Evolutionary conservation across 2,329 filamentous ascomycete species (phyloP), one percentile per base, ranked within the genome.

Genomic region (Cordyceps sp.): DNA sequence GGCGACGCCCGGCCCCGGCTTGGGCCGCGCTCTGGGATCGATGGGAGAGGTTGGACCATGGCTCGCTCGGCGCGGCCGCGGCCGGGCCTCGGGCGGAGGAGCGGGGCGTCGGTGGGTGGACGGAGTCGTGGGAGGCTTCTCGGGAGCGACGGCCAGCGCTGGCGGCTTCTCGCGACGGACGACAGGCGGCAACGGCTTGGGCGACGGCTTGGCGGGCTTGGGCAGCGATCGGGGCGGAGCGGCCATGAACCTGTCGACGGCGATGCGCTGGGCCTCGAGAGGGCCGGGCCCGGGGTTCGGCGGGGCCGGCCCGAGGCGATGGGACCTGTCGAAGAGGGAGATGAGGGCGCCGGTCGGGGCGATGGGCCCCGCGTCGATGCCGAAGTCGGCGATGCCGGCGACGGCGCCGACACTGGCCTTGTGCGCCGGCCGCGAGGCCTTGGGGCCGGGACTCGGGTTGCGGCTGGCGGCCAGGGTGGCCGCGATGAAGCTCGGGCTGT

Each of bases 281-380:
- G 29, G 7, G 12, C 21, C 26, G 12, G 6, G 5, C 6, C 23
- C 16, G 10, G 10, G 13, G 4, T 30, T 37, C 37, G 16, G 29
- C 33, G 6, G 42, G 41, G 3, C 41, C 40, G 28, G 39, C 39
- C 35, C 33, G 42, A 5, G 41, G 42, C 27, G 42, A 43, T 15
- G 36, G 2, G 20, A 13, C 20, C 22, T 58, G 52, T 85, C 78
- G 41, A 83, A 83, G 55, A 81, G 63, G 25, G 68, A 68, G 33
- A 83, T 75, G 15, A 83, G 58, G 5, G 73, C 68, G 4, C 61
- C 70, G 1, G 77, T 76, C 0, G 77, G 64, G 17, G 67, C 58
- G 31, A 79, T 74, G 6, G 71, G 58, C 2, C 60, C 64, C 9
- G 67, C 66, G 45, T 80, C 48, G n/a, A n/a, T n/a, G n/a, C n/a